phyloP scores from a whole-genome alignment of 108 stramenopile genomes.

The Nitzschia putrida region DNA sequence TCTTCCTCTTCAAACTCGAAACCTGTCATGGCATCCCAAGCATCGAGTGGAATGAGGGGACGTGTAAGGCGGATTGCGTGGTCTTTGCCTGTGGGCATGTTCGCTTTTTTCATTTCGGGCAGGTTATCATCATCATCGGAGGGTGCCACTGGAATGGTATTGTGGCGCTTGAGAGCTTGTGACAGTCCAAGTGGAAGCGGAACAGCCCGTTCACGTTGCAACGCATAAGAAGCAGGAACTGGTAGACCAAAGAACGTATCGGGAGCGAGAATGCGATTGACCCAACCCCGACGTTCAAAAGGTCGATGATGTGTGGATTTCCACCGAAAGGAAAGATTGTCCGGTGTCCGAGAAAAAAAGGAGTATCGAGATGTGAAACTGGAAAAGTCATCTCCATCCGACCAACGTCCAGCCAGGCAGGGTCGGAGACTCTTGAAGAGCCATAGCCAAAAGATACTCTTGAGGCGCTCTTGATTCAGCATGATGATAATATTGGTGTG shows the following conservation, averaged over 20 bases:
- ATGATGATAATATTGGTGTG: not conserved
- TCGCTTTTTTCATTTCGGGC: not conserved
- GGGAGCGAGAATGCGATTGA: not conserved
- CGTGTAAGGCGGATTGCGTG: conserved; percentile 1
- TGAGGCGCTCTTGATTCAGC: conserved; percentile 5
- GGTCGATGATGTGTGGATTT: not conserved
- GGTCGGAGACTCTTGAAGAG: conserved; percentile 10
- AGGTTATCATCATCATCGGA: not conserved
- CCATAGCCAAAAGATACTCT: conserved; percentile 19
- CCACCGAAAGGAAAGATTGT: not conserved
- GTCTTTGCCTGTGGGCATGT: not conserved
- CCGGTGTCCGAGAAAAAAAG: not conserved
- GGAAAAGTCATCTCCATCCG: not conserved
- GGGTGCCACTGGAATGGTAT: not conserved
- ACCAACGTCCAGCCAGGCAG: conserved; percentile 6
- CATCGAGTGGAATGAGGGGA: conserved; percentile 61
- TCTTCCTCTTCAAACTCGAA: conserved; percentile 62
- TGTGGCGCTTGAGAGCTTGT: not conserved
- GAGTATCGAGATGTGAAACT: not conserved
- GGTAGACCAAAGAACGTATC: not conserved
- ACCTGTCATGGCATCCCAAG: conserved; percentile 59
- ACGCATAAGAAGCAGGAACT: not conserved
- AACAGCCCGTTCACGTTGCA: not conserved
- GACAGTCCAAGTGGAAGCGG: not conserved
- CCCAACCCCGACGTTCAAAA: not conserved